phyloP scores from a whole-genome alignment of 257 asterid species.

The Rauvolfia tetraphylla region DNA sequence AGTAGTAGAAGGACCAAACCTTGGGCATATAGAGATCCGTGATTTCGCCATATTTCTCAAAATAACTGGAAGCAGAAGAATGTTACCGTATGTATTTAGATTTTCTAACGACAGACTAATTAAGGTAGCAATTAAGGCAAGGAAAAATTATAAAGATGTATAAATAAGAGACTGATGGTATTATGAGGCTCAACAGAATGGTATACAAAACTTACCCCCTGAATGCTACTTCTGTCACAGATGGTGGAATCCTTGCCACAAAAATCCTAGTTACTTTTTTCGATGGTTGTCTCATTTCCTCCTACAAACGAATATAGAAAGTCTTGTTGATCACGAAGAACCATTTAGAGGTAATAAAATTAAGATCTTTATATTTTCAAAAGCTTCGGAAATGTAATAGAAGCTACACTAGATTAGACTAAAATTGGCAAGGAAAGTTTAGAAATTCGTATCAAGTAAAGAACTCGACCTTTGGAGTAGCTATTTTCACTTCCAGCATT shows the following conservation, averaged over 20 bases:
- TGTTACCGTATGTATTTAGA: constrained; percentile 17
- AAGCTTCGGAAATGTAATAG: background rate
- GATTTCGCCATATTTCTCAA: constrained; percentile 85
- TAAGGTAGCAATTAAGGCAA: background rate
- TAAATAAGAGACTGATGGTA: background rate
- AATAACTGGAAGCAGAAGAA: constrained; percentile 59
- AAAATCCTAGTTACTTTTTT: constrained; percentile 92
- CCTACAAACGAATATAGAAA: constrained; percentile 37
- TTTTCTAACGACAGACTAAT: background rate
- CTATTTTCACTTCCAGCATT: constrained; percentile 92
- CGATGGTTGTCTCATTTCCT: constrained; percentile 93
- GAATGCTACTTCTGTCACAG: constrained; percentile 82
- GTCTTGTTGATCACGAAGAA: background rate
- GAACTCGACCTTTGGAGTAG: constrained; percentile 84
- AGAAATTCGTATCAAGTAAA: constrained; percentile 4
- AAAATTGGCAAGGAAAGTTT: background rate
- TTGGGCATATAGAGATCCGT: constrained; percentile 97
- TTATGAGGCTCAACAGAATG: background rate
- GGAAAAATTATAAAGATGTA: background rate
- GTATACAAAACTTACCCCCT: constrained; percentile 53
- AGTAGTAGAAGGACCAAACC: constrained; percentile 38
- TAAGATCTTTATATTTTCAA: background rate
- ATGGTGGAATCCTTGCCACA: constrained; percentile 86
- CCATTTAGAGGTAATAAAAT: background rate
- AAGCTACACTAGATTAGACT: background rate